Evolutionary conservation across 2,329 filamentous ascomycete genomes (phyloP), one percentile per base, ranked within the genome.

Genomic region (Cladosporium sp.): DNA sequence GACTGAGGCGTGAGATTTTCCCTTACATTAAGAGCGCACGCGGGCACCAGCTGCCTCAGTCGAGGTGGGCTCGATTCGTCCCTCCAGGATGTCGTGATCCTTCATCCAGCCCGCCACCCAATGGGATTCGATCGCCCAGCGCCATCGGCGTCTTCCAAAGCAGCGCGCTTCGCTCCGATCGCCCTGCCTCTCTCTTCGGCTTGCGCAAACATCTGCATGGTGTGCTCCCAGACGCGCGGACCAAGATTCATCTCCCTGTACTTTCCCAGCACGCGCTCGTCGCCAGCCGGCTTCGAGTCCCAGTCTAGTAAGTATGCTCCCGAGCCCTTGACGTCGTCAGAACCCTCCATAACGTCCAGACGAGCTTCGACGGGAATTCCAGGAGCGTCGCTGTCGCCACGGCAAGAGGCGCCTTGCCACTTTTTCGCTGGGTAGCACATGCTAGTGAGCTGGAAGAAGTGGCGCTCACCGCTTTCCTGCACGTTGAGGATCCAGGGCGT

Each of bases 391-490:
- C 74, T 72, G 1, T 70, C 61, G 29, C 58, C 37, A 0, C 61
- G 49, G 33, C 61, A 63, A 26, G 61, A 63, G 1, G 61, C 40
- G 33, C 35, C 26, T 46, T 63, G 61, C 61, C 61, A 63, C 23
- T 37, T 37, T n/a, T 33, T 40, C 1, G 73, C 52, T 4, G 75
- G 75, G 65, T 77, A 78, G 69, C 73, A 76, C 49, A 72, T 67
- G 61, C 71, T 75, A 3, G 75, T 78, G 56, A 77, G 74, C 57
- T 78, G 76, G 66, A 81, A 83, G 60, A 82, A 67, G 70, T 83
- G 80, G 18, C 82, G 75, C 70, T 83, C 78, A 2, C 80, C 82
- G 33, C 77, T 78, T 69, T 84, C 80, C 56, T 76, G 70, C 5
- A 74, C 74, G 52, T 78, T 74, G 21, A 79, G 68, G 62, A 78